These are phyloP conservation scores for Lentinula raphanica DNA, from an alignment of 768 basidiomycete genomes.

Conservation along the genomic window DNA sequence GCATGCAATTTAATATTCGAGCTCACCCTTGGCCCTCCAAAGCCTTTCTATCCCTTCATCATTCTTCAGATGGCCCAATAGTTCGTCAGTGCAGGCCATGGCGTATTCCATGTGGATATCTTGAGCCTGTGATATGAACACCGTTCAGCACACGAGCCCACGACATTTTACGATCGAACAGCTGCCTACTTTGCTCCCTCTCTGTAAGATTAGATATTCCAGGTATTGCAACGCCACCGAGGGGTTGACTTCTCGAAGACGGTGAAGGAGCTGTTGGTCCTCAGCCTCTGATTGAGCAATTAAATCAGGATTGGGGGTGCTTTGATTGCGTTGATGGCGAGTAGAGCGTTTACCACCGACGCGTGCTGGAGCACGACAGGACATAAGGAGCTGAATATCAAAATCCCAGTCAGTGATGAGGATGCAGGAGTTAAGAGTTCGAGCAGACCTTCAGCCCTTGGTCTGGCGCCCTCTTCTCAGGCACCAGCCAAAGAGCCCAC, in stretches of 20 bases:
- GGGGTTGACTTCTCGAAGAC: constrained; percentile 52
- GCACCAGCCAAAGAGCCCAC: constrained; percentile 78
- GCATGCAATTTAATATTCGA: not conserved
- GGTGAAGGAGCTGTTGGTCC: constrained; percentile 50
- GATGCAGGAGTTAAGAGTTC: not conserved
- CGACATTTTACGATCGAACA: not conserved
- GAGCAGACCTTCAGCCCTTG: constrained; percentile 61
- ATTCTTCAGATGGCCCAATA: constrained; percentile 40
- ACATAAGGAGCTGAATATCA: constrained; percentile 54
- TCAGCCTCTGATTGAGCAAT: constrained; percentile 35
- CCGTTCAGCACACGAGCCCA: not conserved
- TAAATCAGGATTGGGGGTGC: not conserved
- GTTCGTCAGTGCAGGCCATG: constrained; percentile 44
- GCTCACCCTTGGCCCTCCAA: constrained; percentile 67
- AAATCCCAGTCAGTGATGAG: not conserved
- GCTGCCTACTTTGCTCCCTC: constrained; percentile 49
- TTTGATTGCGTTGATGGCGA: not conserved
- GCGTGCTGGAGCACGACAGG: constrained; percentile 20
- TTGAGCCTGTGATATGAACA: constrained; percentile 37
- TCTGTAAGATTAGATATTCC: constrained; percentile 74
- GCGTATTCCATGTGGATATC: constrained; percentile 68
- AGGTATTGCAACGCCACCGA: constrained; percentile 66
- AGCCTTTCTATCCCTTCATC: constrained; percentile 53
- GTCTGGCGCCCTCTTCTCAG: constrained; percentile 50
- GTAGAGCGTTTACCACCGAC: constrained; percentile 49